phyloP scores from a whole-genome alignment of 768 basidiomycete genomes.

The Sporobolomyces pararoseus region DNA sequence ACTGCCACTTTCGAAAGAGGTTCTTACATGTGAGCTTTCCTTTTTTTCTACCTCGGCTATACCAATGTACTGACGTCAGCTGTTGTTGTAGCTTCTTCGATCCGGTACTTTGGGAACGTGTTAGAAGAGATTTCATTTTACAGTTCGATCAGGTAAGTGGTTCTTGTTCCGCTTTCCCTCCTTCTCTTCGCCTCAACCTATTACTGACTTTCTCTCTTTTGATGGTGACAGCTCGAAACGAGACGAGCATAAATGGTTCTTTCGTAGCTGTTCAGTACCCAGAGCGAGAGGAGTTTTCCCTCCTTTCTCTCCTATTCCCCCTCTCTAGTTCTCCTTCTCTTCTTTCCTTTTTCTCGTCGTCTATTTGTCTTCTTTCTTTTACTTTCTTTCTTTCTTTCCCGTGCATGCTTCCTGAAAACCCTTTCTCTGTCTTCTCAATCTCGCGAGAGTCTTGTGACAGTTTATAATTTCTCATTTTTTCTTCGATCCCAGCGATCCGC shows the following conservation, averaged over 20 bases:
- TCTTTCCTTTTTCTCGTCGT: not conserved
- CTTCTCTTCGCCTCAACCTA: not conserved
- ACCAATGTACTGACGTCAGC: no score
- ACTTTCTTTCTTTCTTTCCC: not conserved
- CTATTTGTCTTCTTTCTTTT: not conserved
- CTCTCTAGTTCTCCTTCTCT: not conserved
- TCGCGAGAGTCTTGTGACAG: no score
- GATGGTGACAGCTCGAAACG: constrained; percentile 14
- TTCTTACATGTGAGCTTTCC: constrained; percentile 78
- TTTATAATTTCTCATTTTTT: no score
- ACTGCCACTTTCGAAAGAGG: constrained; percentile 69
- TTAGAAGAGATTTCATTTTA: constrained; percentile 40
- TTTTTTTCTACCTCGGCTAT: no score
- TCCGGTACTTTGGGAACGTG: constrained; percentile 41
- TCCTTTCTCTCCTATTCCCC: not conserved
- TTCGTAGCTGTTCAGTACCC: not conserved
- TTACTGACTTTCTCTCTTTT: no score
- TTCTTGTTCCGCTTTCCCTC: not conserved
- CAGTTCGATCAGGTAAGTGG: constrained; percentile 22
- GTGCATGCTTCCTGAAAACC: not conserved
- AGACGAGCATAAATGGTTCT: constrained; percentile 12
- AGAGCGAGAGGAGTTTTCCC: no score
- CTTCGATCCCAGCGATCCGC: no score
- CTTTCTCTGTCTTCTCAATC: not conserved
- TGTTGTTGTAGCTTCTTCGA: constrained; percentile 45